Percentiles rank a stretch among this genome's conserved stretches.
These are phyloP conservation scores for Hamiltosporidium tvaerminnensis DNA, from an alignment of 371 early-diverging fungal species.

Conservation along the genomic window DNA sequence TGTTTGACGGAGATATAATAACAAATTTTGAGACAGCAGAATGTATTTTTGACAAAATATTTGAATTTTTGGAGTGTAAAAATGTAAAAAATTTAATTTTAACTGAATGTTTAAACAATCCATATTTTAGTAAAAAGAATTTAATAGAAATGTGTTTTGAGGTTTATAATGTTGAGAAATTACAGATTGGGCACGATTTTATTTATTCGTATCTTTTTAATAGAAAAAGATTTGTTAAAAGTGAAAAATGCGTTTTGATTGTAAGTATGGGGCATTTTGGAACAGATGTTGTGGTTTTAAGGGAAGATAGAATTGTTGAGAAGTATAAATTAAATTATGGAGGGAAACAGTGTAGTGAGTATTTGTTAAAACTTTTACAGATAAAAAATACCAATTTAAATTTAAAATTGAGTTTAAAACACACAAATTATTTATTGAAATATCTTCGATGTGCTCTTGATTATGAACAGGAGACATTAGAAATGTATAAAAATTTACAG, in stretches of 20 bases:
- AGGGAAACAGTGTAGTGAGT: slow-evolving; percentile 32
- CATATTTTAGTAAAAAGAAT: slow-evolving; percentile 23
- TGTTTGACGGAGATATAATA: slow-evolving; percentile 50
- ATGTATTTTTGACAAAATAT: slow-evolving; percentile 35
- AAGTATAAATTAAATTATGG: slow-evolving; percentile 50
- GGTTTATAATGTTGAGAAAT: slow-evolving; percentile 33
- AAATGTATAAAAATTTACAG: slow-evolving; percentile 6
- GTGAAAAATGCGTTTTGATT: not conserved
- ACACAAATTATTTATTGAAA: slow-evolving; percentile 16
- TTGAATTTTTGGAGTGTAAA: slow-evolving; percentile 33
- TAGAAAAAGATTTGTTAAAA: not conserved
- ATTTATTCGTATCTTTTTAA: slow-evolving; percentile 44
- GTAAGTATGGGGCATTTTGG: slow-evolving; percentile 7
- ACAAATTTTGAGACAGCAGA: slow-evolving; percentile 46
- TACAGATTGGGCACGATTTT: slow-evolving; percentile 46
- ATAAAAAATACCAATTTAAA: too few species aligned
- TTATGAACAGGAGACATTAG: slow-evolving; percentile 32
- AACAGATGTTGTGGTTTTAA: slow-evolving; percentile 2
- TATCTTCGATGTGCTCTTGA: slow-evolving; percentile 26
- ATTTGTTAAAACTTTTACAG: slow-evolving; percentile 26
- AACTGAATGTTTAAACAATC: slow-evolving; percentile 42
- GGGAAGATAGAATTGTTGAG: slow-evolving; percentile 12
- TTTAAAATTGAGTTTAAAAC: slow-evolving; percentile 19
- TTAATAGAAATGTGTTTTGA: slow-evolving; percentile 39
- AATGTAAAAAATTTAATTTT: slow-evolving; percentile 37